phyloP scores from a whole-genome alignment of 1,139 yeast genomes.

The Pichia inconspicua region DNA sequence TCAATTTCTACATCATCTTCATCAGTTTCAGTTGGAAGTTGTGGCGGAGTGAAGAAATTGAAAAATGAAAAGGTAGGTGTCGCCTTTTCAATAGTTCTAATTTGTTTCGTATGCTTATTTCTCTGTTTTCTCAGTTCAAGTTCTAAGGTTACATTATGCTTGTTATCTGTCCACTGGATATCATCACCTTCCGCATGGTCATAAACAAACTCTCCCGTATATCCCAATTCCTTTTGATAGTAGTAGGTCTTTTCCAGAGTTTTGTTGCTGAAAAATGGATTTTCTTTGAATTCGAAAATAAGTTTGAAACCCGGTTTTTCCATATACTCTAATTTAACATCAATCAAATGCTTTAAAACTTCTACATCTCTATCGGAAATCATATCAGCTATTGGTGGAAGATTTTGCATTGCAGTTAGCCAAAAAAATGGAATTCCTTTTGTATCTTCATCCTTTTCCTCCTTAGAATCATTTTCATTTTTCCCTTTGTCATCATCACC shows the following conservation, averaged over 20 bases:
- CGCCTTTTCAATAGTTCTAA: conserved; percentile 90
- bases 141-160: conserved; percentile 72
- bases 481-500: conserved; percentile 35
- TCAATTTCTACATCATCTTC: conserved; percentile 55
- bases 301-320: conserved; percentile 86
- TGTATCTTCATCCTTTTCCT: conserved; percentile 32
- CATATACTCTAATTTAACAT: conserved; percentile 75
- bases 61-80: conserved; percentile 92
- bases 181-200: conserved; percentile 93
- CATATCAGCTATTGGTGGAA: conserved; percentile 73
- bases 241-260: conserved; percentile 77
- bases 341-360: conserved; percentile 60
- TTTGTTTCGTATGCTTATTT: conserved; percentile 94
- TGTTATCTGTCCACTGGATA: conserved; percentile 78
- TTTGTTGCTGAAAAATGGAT: conserved; percentile 71
- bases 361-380: conserved; percentile 89
- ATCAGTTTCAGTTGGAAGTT: conserved; percentile 49
- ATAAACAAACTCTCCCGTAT: conserved; percentile 92
- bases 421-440: conserved; percentile 92
- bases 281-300: conserved; percentile 70
- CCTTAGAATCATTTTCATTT: conserved; percentile 33
- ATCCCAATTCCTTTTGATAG: conserved; percentile 91
- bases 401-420: conserved; percentile 90
- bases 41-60: conserved; percentile 92
- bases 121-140: conserved; percentile 96